phyloP scores from a whole-genome alignment of 192 early-diverging fungal genomes.

The Coemansia sp. region DNA sequence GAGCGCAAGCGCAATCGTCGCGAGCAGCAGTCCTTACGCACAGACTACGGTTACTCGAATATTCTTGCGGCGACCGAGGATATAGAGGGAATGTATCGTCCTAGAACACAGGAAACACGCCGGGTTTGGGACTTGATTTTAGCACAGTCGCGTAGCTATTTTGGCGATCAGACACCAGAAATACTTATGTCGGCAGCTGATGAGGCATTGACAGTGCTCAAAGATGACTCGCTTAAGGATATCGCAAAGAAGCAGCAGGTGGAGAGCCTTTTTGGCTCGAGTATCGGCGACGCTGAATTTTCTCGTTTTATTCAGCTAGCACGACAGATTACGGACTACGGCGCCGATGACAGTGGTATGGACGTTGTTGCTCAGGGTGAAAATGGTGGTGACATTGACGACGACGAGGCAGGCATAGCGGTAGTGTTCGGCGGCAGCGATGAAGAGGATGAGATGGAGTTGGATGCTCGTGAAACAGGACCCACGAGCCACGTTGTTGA shows the following conservation, averaged over 20 bases:
- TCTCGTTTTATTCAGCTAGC: conserved; percentile 86
- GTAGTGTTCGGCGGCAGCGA: conserved; percentile 93
- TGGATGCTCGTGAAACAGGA: conserved; percentile 56
- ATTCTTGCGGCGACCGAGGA: conserved; percentile 85
- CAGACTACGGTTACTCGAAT: conserved; percentile 65
- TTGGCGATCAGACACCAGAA: conserved; percentile 90
- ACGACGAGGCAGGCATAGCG: conserved; percentile 88
- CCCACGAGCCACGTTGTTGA: conserved; percentile 55
- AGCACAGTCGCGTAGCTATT: conserved; percentile 72
- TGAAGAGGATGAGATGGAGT: conserved; percentile 75
- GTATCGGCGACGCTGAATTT: conserved; percentile 76
- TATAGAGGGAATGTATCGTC: conserved; percentile 84
- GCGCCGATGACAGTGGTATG: conserved; percentile 47
- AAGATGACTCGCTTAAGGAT: conserved; percentile 82
- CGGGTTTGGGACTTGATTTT: conserved; percentile 87
- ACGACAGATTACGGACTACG: conserved; percentile 93
- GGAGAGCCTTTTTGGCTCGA: conserved; percentile 68
- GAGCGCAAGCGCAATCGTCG: conserved; percentile 20
- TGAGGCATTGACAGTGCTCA: conserved; percentile 76
- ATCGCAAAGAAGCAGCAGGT: conserved; percentile 84
- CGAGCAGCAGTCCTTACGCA: conserved; percentile 35
- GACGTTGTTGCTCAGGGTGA: conserved; percentile 27
- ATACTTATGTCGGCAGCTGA: conserved; percentile 88
- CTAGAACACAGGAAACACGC: conserved; percentile 86
- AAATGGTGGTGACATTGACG: conserved; percentile 36